These are phyloP conservation scores for Daphne laureola DNA, from an alignment of 441 rosid genomes.

Conservation along the genomic window DNA sequence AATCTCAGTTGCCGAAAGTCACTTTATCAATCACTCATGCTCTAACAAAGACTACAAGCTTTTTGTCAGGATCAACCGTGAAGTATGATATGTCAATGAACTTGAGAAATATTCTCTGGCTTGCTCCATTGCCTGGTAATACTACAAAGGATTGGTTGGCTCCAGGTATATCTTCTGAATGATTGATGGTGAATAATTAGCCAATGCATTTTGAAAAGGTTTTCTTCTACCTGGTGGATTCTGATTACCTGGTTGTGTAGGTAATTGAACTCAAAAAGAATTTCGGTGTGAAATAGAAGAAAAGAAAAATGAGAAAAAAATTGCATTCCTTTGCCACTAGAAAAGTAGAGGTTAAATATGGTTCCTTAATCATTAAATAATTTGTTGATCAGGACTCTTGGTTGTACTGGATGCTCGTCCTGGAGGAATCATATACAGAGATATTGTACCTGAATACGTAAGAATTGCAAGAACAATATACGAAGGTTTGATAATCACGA, in stretches of 20 bases:
- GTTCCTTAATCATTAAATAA: conserved; percentile 1
- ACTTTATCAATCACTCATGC: background rate
- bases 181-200: too few relatives aligned
- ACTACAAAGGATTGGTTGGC: conserved; percentile 49
- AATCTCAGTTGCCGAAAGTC: background rate
- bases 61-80: conserved; percentile 51
- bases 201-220: too few relatives aligned
- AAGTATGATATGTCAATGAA: conserved; percentile 68
- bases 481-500: conserved; percentile 45
- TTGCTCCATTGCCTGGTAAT: conserved; percentile 72
- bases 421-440: conserved; percentile 69
- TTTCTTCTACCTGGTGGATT: too few relatives aligned
- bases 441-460: conserved; percentile 71
- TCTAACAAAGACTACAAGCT: background rate
- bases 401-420: conserved; percentile 84
- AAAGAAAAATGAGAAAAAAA: background rate
- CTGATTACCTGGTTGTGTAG: background rate
- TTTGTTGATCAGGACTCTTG: conserved; percentile 48
- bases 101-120: conserved; percentile 85
- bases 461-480: conserved; percentile 60
- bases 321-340: conserved; percentile 5
- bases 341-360: background rate
- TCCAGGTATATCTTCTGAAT: conserved; percentile 43
- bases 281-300: conserved; percentile 5
- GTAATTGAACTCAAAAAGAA: background rate